A percentile compares a stretch with the other conserved stretches of the same genome.
These are phyloP conservation scores for Pseudogymnoascus sp. DNA, from an alignment of 2,329 filamentous ascomycete genomes.

Conservation along the genomic window DNA sequence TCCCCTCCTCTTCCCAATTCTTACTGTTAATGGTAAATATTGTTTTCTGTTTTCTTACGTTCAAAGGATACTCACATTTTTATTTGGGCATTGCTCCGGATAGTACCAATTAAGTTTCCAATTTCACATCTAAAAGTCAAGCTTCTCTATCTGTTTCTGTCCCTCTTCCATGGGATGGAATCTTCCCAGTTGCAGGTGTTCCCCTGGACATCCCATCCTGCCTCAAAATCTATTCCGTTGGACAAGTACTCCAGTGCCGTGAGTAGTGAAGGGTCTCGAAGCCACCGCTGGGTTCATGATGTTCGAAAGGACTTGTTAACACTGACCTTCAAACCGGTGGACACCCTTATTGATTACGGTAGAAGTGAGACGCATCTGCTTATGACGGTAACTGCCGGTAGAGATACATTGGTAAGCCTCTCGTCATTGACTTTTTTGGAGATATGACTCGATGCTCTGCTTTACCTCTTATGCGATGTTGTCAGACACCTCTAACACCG, in stretches of 20 bases:
- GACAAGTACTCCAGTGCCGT: constrained; percentile 27
- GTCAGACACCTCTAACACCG: neutral
- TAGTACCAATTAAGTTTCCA: neutral
- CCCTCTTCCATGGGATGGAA: neutral
- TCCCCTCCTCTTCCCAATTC: neutral
- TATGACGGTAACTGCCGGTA: constrained; percentile 34
- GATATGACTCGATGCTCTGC: neutral
- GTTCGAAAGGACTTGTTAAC: constrained; percentile 22
- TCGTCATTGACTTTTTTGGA: neutral
- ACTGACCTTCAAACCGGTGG: constrained; percentile 22
- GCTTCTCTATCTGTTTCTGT: neutral
- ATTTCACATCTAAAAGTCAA: neutral
- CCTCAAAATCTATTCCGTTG: constrained; percentile 21
- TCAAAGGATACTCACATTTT: neutral
- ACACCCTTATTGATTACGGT: constrained; percentile 19
- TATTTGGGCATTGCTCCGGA: neutral
- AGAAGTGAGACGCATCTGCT: constrained; percentile 20
- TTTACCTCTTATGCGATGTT: neutral
- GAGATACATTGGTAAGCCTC: constrained; percentile 34
- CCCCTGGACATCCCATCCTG: constrained; percentile 11
- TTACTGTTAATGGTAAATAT: neutral
- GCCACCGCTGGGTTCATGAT: constrained; percentile 26
- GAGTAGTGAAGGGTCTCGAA: constrained; percentile 17
- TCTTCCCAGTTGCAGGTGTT: neutral
- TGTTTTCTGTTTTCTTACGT: neutral